These are phyloP conservation scores for Salix udensis DNA, from an alignment of 345 rosid genomes.

Conservation along the genomic window DNA sequence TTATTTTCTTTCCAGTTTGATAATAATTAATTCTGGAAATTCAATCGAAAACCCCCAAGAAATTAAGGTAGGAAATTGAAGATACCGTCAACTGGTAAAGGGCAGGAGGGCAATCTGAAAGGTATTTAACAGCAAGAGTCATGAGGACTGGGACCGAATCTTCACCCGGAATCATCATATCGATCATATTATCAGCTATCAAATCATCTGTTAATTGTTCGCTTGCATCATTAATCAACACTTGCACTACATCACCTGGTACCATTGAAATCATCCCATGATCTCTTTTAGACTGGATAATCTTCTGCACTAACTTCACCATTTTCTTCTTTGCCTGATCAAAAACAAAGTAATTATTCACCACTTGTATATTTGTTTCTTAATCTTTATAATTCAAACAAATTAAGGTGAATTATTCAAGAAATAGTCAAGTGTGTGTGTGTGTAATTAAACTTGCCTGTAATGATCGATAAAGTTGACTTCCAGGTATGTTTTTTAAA, in stretches of 20 bases:
- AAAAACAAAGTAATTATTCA: background rate
- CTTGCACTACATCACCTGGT: constrained; percentile 68
- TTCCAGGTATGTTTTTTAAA: constrained; percentile 79
- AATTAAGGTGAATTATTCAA: background rate
- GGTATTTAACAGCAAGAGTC: constrained; percentile 82
- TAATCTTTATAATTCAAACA: background rate
- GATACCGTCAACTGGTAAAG: constrained; percentile 65
- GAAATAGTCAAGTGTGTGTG: too few relatives aligned
- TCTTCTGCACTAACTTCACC: constrained; percentile 56
- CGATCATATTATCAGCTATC: constrained; percentile 84
- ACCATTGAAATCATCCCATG: constrained; percentile 20
- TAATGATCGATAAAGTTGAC: constrained; percentile 77
- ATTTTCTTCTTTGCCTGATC: constrained; percentile 85
- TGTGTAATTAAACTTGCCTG: constrained; percentile 41
- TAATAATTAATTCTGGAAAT: too few relatives aligned
- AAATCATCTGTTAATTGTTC: constrained; percentile 59
- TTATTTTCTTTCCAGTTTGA: too few relatives aligned
- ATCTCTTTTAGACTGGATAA: constrained; percentile 46
- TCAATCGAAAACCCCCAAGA: too few relatives aligned
- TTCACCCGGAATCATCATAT: constrained; percentile 99
- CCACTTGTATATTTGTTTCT: too few relatives aligned
- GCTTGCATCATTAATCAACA: constrained; percentile 56
- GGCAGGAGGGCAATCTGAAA: constrained; percentile 76
- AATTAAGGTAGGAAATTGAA: background rate
- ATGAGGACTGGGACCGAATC: constrained; percentile 95